Base-by-base conservation (phyloP, 306 rosid species). In the Cercis canadensis region DNA sequence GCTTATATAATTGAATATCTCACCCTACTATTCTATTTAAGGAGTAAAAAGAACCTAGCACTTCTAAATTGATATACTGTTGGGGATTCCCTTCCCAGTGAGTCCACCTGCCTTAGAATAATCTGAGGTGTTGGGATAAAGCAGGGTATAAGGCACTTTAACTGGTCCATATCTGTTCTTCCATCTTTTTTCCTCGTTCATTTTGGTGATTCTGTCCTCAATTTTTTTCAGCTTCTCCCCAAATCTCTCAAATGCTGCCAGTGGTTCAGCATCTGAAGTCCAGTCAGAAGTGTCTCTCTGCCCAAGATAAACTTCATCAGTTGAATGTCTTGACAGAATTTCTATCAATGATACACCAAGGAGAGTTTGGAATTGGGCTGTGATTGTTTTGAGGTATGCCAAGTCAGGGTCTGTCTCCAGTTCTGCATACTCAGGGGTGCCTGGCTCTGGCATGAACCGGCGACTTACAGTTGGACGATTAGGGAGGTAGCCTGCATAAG, bases 391-490 rank as follows among this genome's bases (percentile, higher is more conserved):
- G 34, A 94, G 67, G 84, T 80, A 87, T 32, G 97, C 97, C 6
- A 74, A 43, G 0, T 94, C 92, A 15, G 96, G 97, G 65, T 86
- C 41, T 3, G 74, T 8, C 70, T 76, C 87, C 13, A 94, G 92
- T 75, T 94, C 99, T 16, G 44, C 80, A 32, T 74, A 89, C 62
- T 91, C 99, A 0, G 81, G 68, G 0, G 96, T 94, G 7, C 99
- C 99, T 8, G 85, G 80, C 87, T 91, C 97, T 0, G 99, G 99
- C 97, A 94, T 87, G 90, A 94, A 91, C 57, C 92, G 87, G 5
- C 99, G 95, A 68, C 97, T 94, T 54, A 91, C 86, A 0, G 97
- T 94, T 36, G 99, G 99, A 11, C 99, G 96, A 63, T 94, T 94
- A 0, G 97, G 99, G 66, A 94, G 96, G 82, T 78, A 91, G 1